phyloP scores from a whole-genome alignment of 2,329 filamentous ascomycete genomes.

The Colletotrichum cuscutae region DNA sequence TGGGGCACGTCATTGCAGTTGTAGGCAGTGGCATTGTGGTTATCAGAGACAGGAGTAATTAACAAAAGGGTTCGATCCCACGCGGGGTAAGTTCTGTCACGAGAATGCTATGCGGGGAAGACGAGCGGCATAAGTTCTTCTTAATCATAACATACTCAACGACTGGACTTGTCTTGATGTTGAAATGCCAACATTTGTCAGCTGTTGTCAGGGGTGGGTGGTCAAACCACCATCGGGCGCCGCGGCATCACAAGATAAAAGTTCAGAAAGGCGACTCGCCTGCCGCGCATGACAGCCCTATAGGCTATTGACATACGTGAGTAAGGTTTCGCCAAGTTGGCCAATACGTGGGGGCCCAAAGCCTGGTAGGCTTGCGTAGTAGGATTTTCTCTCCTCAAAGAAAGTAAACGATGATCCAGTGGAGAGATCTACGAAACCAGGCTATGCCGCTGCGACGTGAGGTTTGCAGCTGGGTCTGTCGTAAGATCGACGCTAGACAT shows the following conservation, averaged over 20 bases:
- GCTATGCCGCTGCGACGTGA: not conserved
- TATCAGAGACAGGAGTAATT: not conserved
- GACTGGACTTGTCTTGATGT: not conserved
- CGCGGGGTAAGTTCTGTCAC: slow-evolving; percentile 26
- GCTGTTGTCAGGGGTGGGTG: not conserved
- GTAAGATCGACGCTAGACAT: not conserved
- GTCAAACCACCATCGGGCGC: not conserved
- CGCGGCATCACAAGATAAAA: slow-evolving; percentile 28
- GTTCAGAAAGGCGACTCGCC: not conserved
- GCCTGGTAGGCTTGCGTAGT: not conserved
- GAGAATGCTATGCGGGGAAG: not conserved
- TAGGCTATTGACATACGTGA: not conserved
- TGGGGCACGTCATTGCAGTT: not conserved
- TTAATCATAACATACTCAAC: not conserved
- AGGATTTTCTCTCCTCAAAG: not conserved
- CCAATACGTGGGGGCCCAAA: not conserved
- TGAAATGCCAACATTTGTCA: not conserved
- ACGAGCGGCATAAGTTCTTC: not conserved
- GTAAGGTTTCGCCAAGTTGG: not conserved
- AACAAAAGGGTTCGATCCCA: not conserved
- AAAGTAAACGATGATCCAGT: not conserved
- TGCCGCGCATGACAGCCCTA: not conserved
- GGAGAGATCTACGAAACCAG: not conserved
- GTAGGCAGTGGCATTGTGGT: not conserved
- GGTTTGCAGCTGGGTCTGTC: not conserved